Base-by-base conservation (phyloP, 768 basidiomycete species). In the Kwoniella sp. region DNA sequence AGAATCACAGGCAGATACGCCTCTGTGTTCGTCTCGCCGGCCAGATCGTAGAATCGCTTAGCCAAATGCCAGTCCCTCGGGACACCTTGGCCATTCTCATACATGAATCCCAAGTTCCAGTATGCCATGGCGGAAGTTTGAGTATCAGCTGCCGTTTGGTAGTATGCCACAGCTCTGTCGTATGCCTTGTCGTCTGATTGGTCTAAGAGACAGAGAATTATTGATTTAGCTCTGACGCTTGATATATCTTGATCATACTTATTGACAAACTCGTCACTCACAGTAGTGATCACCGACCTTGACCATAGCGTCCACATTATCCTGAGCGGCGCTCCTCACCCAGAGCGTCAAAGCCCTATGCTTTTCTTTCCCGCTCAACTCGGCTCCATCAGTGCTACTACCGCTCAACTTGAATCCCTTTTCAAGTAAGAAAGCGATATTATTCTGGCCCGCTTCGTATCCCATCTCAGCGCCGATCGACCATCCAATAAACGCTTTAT, bases 41-140 rank as follows among this genome's bases (percentile, higher is more conserved):
- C 91, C 58, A 88, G 80, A 77, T 98, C 96, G 78, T 97, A 98
- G 77, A 94, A 90, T 22, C 96, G 85, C 80, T 98, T 99, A 0
- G 96, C 96, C 21, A 98, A 86, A 79, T 96, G 90, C 83, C 91
- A 98, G 79, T 99, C 96, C 88, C 93, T 68, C 25, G 90, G 87
- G 0, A 98, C 91, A 1, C 96, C 96, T 22, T 90, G 79, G 0
- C 96, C 96, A 71, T 92, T 91, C 81, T 98, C 95, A 78, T 97
- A 98, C 96, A 98, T 98, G 91, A 91, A 97, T 1, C 95, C 96
- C 12, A 98, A 82, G 74, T 97, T 96, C 92, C 92, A 97, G 88
- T 96, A 91, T 1, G 96, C 93, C 67, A 98, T 83, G 1, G 96
- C 92, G 70, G 92, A 96, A 71, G 89, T 70, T 65, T 94, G 91